A percentile compares a stretch with the other conserved stretches of the same genome.
phyloP scores from a whole-genome alignment of 192 early-diverging fungal species.

The Pilaira anomala region DNA sequence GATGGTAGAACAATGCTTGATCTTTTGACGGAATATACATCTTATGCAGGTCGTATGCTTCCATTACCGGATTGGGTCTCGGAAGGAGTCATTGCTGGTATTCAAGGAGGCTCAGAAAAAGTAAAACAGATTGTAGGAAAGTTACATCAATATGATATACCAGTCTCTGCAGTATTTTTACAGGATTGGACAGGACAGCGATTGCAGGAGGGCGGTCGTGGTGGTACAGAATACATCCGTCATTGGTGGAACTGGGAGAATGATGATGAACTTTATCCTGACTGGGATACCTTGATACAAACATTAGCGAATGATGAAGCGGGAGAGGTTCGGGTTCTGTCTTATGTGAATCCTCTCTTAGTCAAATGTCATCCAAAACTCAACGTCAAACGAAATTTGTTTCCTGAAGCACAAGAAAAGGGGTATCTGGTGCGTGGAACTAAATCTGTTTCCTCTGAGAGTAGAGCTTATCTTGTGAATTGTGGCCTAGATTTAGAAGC shows the following conservation, averaged over 20 bases:
- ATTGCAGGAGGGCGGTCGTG: constrained; percentile 20
- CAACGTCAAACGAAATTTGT: constrained; percentile 26
- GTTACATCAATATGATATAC: constrained; percentile 14
- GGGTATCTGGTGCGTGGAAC: constrained; percentile 26
- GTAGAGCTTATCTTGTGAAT: not conserved
- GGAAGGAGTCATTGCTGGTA: constrained; percentile 34
- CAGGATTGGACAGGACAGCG: constrained; percentile 41
- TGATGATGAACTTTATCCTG: constrained; percentile 32
- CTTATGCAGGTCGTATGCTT: constrained; percentile 34
- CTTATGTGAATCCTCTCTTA: constrained; percentile 39
- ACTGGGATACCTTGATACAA: constrained; percentile 29
- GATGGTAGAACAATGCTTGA: constrained; percentile 34
- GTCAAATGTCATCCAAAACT: constrained; percentile 26
- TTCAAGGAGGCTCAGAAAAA: constrained; percentile 39
- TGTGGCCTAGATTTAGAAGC: constrained; percentile 25
- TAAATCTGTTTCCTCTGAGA: not conserved
- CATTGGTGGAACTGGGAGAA: constrained; percentile 46
- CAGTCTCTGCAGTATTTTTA: constrained; percentile 36
- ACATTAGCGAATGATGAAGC: constrained; percentile 2
- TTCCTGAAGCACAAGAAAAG: constrained; percentile 29
- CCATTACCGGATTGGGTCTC: constrained; percentile 38
- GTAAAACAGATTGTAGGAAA: constrained; percentile 26
- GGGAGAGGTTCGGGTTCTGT: constrained; percentile 15
- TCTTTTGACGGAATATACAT: constrained; percentile 38
- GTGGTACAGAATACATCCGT: constrained; percentile 17